phyloP scores from a whole-genome alignment of 441 rosid genomes.

The Adansonia gregorii region DNA sequence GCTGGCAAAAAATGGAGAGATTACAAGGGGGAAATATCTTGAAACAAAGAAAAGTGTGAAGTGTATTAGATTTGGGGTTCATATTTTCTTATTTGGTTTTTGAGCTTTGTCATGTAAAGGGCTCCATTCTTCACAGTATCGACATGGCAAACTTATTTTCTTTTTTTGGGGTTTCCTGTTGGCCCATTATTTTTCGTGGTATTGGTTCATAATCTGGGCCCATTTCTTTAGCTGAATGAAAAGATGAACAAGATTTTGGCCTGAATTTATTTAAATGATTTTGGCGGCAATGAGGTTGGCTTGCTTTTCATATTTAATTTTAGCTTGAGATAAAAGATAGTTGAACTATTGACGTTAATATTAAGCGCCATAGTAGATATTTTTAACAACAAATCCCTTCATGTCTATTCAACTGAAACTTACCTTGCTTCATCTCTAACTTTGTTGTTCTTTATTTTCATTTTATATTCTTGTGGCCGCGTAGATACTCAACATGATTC shows the following conservation, averaged over 20 bases:
- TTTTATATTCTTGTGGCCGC: slow-evolving; percentile 24
- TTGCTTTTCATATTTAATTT: background rate
- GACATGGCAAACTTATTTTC: background rate
- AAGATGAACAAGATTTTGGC: background rate
- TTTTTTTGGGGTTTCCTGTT: background rate
- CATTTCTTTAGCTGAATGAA: background rate
- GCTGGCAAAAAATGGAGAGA: background rate
- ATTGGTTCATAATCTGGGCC: background rate
- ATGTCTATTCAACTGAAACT: background rate
- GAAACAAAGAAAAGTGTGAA: background rate
- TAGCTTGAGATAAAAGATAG: background rate
- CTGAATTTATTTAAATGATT: background rate
- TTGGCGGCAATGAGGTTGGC: background rate
- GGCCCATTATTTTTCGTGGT: background rate
- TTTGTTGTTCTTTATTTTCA: background rate
- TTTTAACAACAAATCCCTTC: background rate
- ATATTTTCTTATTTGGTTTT: background rate
- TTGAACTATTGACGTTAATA: background rate
- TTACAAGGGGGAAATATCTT: background rate
- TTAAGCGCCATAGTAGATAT: background rate
- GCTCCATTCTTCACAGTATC: background rate
- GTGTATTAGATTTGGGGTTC: background rate
- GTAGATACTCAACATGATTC: slow-evolving; percentile 85
- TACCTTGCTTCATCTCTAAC: background rate
- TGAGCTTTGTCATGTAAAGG: background rate